Conservation (phyloP, 177 flowering plant species). For the Telopea speciosissima region DNA sequence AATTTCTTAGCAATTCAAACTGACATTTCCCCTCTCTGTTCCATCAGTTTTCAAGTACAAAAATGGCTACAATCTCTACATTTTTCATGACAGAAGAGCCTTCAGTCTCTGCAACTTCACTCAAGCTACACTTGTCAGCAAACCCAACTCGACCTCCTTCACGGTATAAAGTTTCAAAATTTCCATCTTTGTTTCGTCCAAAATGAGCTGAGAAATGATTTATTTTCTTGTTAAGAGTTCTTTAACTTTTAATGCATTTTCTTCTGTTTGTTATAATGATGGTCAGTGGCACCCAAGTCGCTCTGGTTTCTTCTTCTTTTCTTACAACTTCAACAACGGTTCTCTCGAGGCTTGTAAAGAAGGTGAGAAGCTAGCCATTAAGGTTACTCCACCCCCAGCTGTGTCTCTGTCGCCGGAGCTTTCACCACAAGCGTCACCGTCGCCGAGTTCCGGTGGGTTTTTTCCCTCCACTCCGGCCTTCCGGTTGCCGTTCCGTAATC, state of each 20-base stretch:
- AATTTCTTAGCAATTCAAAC: neutral
- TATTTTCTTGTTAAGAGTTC: neutral
- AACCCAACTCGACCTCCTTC: slow-evolving; percentile 50
- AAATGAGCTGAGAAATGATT: neutral
- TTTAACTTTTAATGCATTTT: neutral
- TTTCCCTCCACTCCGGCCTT: slow-evolving; percentile 60
- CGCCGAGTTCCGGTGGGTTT: slow-evolving; percentile 47
- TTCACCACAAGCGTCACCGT: slow-evolving; percentile 35
- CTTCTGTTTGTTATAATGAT: neutral
- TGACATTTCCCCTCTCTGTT: slow-evolving; percentile 4
- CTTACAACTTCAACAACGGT: slow-evolving; percentile 76
- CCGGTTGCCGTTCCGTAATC: slow-evolving; percentile 50
- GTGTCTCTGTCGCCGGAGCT: slow-evolving; percentile 19
- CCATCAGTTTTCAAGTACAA: slow-evolving; percentile 65
- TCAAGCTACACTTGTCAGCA: slow-evolving; percentile 63
- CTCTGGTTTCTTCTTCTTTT: slow-evolving; percentile 72
- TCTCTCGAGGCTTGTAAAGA: slow-evolving; percentile 40
- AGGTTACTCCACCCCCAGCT: slow-evolving; percentile 29
- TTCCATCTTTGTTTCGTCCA: neutral
- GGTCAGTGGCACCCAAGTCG: slow-evolving; percentile 76
- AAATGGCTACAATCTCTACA: slow-evolving; percentile 57
- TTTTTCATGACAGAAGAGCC: slow-evolving; percentile 65
- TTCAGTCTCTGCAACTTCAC: slow-evolving; percentile 76
- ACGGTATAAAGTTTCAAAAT: slow-evolving; percentile 32
- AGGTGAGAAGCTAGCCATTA: slow-evolving; percentile 59